A percentile compares a stretch with the other conserved stretches of the same genome.
phyloP scores from a whole-genome alignment of 2,329 filamentous ascomycete species.

The Sporothrix phasma region DNA sequence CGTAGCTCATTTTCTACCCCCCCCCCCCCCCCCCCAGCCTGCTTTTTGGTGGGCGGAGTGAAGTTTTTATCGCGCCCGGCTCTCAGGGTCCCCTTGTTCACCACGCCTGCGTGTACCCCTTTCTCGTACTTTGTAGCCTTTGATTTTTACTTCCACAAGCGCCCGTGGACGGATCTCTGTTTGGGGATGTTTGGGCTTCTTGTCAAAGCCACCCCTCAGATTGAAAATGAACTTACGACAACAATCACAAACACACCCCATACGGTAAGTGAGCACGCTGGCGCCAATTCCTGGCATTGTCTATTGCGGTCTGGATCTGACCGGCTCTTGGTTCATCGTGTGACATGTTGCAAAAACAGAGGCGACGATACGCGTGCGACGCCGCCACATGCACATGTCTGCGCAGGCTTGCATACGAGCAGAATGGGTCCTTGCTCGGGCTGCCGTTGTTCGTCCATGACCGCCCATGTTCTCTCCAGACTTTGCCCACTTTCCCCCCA shows the following conservation, averaged over 20 bases:
- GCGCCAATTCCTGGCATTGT: background rate
- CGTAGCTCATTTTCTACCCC: background rate
- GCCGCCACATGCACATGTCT: background rate
- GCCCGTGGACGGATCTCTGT: too few species aligned
- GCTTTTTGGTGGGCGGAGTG: background rate
- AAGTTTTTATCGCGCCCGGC: too few species aligned
- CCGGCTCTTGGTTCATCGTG: background rate
- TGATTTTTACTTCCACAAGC: too few species aligned
- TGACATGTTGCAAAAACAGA: background rate
- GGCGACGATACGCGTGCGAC: background rate
- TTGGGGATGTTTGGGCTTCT: too few species aligned
- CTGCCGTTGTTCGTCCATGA: background rate
- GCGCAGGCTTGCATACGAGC: background rate
- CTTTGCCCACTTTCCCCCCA: background rate
- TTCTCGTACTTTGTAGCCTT: too few species aligned
- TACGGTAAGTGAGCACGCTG: background rate
- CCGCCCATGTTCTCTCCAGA: background rate
- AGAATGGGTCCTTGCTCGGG: too few species aligned
- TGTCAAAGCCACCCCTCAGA: too few species aligned
- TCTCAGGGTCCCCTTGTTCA: too few species aligned
- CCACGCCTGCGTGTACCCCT: too few species aligned
- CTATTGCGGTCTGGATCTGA: background rate
- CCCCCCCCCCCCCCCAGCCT: too few species aligned
- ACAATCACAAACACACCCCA: background rate
- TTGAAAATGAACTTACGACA: too few species aligned